phyloP scores from a whole-genome alignment of 208 protist species.

The Crithidia brevicula region DNA sequence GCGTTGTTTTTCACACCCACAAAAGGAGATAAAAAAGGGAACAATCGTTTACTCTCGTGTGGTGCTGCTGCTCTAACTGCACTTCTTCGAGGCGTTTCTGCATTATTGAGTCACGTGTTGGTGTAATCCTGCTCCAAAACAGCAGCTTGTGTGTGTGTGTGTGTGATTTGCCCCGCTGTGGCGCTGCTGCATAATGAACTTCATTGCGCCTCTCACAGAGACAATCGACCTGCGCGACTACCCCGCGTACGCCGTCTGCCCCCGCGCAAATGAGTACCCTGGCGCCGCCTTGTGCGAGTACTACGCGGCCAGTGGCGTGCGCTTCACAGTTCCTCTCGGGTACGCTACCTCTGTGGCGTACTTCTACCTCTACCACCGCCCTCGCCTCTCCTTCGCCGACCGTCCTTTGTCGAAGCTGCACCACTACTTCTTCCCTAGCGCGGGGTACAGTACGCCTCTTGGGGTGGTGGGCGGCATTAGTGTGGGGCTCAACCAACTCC shows the following conservation, averaged over 20 bases:
- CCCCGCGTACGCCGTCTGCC: conserved; percentile 43
- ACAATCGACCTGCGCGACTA: conserved; percentile 53
- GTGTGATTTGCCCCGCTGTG: no score
- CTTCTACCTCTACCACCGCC: conserved; percentile 69
- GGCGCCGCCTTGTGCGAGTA: conserved; percentile 64
- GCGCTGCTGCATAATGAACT: no score
- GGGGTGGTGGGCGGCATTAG: conserved; percentile 44
- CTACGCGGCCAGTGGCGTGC: conserved; percentile 54
- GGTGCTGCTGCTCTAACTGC: no score
- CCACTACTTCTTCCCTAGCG: conserved; percentile 84
- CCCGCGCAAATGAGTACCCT: conserved; percentile 30
- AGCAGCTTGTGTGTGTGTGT: no score
- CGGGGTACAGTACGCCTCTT: conserved; percentile 64
- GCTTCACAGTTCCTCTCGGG: conserved; percentile 45
- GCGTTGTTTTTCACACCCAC: no score
- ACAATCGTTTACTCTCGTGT: no score
- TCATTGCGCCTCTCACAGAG: not conserved
- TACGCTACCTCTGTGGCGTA: conserved; percentile 57
- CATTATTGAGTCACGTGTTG: no score
- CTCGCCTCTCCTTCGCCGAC: conserved; percentile 70
- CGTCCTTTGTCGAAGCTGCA: conserved; percentile 59
- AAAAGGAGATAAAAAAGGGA: no score
- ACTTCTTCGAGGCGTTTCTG: no score
- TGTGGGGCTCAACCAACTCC: conserved; percentile 40
- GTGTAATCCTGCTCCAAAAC: no score